Conservation (phyloP, 2,329 filamentous ascomycete genomes). For the Diaporthe citrichinensis region DNA sequence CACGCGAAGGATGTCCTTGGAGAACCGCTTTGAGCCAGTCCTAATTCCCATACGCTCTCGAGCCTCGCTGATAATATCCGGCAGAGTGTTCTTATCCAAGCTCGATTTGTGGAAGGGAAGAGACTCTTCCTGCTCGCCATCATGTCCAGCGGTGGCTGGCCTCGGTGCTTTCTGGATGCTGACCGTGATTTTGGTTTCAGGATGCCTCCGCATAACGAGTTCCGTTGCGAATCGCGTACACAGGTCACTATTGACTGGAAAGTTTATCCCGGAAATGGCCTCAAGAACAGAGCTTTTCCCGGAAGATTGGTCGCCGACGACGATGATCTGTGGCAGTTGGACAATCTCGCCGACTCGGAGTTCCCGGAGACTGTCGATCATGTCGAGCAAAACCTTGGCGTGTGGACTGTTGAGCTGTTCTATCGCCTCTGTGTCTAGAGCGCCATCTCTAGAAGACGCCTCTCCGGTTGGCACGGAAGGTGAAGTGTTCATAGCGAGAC, state of each 20-base stretch:
- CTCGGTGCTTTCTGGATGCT: conserved; percentile 55
- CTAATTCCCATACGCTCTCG: conserved; percentile 63
- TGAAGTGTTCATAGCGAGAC: neutral
- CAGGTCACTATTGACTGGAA: conserved; percentile 67
- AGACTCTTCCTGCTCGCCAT: neutral
- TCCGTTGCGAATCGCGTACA: conserved; percentile 76
- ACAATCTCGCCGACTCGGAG: conserved; percentile 63
- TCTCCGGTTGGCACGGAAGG: neutral
- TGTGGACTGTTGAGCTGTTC: conserved; percentile 58
- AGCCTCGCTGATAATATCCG: conserved; percentile 65
- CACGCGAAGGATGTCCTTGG: conserved; percentile 61
- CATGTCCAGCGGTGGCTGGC: too few species aligned
- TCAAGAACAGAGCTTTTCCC: conserved; percentile 77
- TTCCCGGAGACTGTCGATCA: conserved; percentile 65
- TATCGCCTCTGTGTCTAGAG: conserved; percentile 50
- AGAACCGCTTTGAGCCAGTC: conserved; percentile 52
- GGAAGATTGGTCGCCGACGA: conserved; percentile 72
- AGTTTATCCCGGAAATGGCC: conserved; percentile 73
- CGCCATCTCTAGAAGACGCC: neutral
- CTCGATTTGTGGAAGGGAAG: conserved; percentile 41
- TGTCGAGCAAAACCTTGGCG: conserved; percentile 64
- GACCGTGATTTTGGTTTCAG: conserved; percentile 55
- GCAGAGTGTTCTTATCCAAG: conserved; percentile 55
- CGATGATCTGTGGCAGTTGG: conserved; percentile 68
- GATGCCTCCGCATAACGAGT: conserved; percentile 63